A percentile compares a stretch with the other conserved stretches of the same genome.
Evolutionary conservation across 768 basidiomycete species (phyloP).

Genomic region (Leccinum uliginosum): DNA sequence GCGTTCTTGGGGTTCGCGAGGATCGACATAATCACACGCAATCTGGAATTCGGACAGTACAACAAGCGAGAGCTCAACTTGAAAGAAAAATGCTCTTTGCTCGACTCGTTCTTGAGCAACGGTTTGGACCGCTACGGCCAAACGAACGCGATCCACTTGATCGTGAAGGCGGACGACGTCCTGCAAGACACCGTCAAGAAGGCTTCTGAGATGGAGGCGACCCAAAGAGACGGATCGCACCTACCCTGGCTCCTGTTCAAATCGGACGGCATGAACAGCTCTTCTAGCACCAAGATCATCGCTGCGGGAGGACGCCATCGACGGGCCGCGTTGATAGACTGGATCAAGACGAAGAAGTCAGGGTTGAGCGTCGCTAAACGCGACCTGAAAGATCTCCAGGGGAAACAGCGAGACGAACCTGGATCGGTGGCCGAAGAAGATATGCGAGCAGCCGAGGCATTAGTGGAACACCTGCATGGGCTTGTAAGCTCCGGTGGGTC

Average conservation of each 20-base stretch:
- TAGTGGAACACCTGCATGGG: no score
- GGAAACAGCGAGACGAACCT: no score
- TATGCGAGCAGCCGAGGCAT: no score
- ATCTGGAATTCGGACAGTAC: not conserved
- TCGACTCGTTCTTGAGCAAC: not conserved
- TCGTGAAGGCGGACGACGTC: not conserved
- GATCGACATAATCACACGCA: not conserved
- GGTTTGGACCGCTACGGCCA: not conserved
- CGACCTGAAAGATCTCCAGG: no score
- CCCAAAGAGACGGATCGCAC: not conserved
- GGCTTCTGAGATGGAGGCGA: not conserved
- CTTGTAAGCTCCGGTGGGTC: no score
- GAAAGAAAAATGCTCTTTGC: not conserved
- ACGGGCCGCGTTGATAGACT: no score
- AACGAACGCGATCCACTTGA: not conserved
- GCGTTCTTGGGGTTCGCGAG: not conserved
- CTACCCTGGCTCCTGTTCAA: not conserved
- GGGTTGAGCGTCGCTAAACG: no score
- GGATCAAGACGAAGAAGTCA: no score
- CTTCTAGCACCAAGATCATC: not conserved
- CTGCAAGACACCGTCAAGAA: not conserved
- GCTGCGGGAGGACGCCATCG: not conserved
- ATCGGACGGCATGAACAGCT: not conserved
- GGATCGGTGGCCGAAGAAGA: no score
- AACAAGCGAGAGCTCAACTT: not conserved